These are phyloP conservation scores for Cicer judaicum DNA, from an alignment of 306 rosid genomes.

Conservation along the genomic window DNA sequence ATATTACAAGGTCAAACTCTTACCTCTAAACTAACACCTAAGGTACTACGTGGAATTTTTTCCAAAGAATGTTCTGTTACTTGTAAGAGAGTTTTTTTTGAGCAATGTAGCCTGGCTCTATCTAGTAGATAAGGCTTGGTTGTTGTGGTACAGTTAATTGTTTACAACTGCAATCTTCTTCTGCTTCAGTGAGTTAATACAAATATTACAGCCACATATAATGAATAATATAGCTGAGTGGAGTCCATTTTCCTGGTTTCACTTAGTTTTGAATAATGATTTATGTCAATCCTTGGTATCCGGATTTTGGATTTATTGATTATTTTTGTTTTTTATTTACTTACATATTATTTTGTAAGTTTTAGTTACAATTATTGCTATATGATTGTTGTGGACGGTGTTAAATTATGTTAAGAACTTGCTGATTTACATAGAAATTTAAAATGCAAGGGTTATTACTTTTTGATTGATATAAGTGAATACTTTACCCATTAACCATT, in stretches of 20 bases:
- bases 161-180: constrained; percentile 11
- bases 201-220: constrained; percentile 12
- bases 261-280: constrained; percentile 29
- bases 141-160: neutral
- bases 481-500: constrained; percentile 4
- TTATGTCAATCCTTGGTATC: constrained; percentile 1
- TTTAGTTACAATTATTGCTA: neutral
- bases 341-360: neutral
- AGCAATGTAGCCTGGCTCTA: neutral
- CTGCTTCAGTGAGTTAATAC: constrained; percentile 19
- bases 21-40: too few species aligned
- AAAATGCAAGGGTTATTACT: constrained; percentile 1
- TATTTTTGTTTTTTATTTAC: constrained; percentile 9
- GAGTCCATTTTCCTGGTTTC: constrained; percentile 19
- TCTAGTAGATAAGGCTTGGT: neutral
- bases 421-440: constrained; percentile 18
- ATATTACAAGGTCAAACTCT: too few species aligned
- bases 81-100: neutral
- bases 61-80: neutral
- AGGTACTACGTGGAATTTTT: neutral
- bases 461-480: constrained; percentile 1
- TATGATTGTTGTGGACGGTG: constrained; percentile 1
- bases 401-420: constrained; percentile 28
- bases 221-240: constrained; percentile 28
- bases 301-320: constrained; percentile 13